phyloP scores from a whole-genome alignment of 1,139 yeast species.

The Nadsonia starkeyi-henricii region DNA sequence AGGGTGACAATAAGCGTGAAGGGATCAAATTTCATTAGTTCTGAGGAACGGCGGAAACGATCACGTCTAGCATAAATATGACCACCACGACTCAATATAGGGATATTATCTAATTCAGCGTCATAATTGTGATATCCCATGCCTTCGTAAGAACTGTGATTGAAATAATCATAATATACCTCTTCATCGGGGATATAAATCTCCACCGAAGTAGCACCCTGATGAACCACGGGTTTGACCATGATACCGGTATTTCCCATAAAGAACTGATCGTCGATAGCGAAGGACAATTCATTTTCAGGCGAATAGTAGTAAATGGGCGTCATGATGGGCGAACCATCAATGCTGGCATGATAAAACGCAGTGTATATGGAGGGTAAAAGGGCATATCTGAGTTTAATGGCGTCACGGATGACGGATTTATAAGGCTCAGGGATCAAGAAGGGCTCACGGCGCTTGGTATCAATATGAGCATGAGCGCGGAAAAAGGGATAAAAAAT shows the following conservation, averaged over 20 bases:
- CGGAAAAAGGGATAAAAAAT: slow-evolving; percentile 93
- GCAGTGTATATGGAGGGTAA: slow-evolving; percentile 71
- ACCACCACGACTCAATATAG: slow-evolving; percentile 69
- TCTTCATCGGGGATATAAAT: slow-evolving; percentile 55
- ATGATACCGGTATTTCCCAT: slow-evolving; percentile 60
- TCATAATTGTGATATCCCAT: slow-evolving; percentile 26
- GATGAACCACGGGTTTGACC: slow-evolving; percentile 68
- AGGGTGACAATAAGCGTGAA: slow-evolving; percentile 62
- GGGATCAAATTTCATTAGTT: slow-evolving; percentile 70
- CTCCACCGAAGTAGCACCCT: slow-evolving; percentile 31
- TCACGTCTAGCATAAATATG: slow-evolving; percentile 53
- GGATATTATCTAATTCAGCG: slow-evolving; percentile 51
- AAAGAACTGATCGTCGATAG: slow-evolving; percentile 72
- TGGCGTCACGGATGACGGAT: slow-evolving; percentile 53
- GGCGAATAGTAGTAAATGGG: slow-evolving; percentile 65
- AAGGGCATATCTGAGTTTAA: slow-evolving; percentile 57
- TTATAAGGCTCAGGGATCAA: slow-evolving; percentile 63
- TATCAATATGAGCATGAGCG: slow-evolving; percentile 91
- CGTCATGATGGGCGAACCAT: slow-evolving; percentile 58
- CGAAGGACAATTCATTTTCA: slow-evolving; percentile 34
- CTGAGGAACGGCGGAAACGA: slow-evolving; percentile 67
- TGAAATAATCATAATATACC: slow-evolving; percentile 41
- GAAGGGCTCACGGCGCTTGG: slow-evolving; percentile 90
- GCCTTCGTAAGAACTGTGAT: slow-evolving; percentile 31
- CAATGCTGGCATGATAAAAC: slow-evolving; percentile 48